Evolutionary conservation across 1,139 yeast species (phyloP), one percentile per base, ranked within the genome.

Genomic region (Taphrina betulina): DNA sequence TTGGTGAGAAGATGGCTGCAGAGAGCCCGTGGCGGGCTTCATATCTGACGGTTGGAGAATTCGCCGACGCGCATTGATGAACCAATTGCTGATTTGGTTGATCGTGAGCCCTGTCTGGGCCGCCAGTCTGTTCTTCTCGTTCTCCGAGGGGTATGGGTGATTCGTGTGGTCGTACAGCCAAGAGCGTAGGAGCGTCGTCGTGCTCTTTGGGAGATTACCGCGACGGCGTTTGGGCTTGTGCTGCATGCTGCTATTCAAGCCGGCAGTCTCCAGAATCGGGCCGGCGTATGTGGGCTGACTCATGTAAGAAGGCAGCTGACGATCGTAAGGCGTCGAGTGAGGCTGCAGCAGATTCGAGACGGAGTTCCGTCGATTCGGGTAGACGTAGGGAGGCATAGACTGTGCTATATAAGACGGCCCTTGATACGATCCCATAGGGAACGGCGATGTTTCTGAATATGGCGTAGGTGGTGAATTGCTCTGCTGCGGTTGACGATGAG

Each of bases 61-160:
- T 14, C 98, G 76, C 67, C 97, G 78, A 67, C 98, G 78, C 26
- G 96, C 96, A 70, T 92, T 92, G 66, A 92, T 92, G 68, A 92
- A 92, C 97, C 98, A 92, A 69, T 92, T 92, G 62, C 94, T 83
- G 61, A 92, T 77, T 70, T 92, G 98, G 64, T 89, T 95, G 69
- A 86, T 82, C 60, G 92, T 85, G 66, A 92, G 77, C 0, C 96
- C 96, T 0, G 98, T 92, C 67, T 80, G 78, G 64, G 78, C 75
- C 76, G 89, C 81, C 63, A 92, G 75, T 64, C 84, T 85, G 62
- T 81, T 77, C 72, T 92, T 92, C 67, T 92, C 96, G 62, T 85
- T 85, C 54, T 90, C 86, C 60, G 89, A 86, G 2, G 98, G 98
- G 69, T 92, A 92, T 14, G 98, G 98, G 67, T 92, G 95, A 64